A percentile compares a stretch with the other conserved stretches of the same genome.
Evolutionary conservation across 2,329 filamentous ascomycete genomes (phyloP).

Genomic region (Fusarium pseudograminearum): DNA sequence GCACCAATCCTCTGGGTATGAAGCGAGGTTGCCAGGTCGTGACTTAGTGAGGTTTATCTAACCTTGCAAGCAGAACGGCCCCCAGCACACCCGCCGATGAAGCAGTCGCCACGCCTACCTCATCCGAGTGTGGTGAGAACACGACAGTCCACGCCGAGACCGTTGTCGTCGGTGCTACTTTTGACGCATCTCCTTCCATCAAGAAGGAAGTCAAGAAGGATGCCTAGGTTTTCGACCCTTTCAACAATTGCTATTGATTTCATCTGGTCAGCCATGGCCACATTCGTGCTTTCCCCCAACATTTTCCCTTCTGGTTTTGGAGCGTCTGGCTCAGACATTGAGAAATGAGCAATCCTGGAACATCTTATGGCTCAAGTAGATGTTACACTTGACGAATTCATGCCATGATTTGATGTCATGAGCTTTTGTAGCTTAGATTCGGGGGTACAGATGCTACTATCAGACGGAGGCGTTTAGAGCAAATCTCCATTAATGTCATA

Average conservation of each 20-base stretch:
- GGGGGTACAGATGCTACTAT: constrained; percentile 44
- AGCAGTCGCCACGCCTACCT: constrained; percentile 54
- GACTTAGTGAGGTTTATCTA: constrained; percentile 48
- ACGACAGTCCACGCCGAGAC: constrained; percentile 67
- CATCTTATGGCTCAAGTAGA: constrained; percentile 55
- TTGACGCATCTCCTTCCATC: constrained; percentile 60
- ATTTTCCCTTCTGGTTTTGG: constrained; percentile 35
- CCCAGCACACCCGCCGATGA: constrained; percentile 57
- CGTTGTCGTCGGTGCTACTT: constrained; percentile 58
- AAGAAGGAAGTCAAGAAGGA: constrained; percentile 57
- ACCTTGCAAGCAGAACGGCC: constrained; percentile 53
- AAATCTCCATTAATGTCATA: constrained; percentile 45
- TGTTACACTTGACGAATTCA: constrained; percentile 51
- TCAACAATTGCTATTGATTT: not conserved
- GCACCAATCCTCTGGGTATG: constrained; percentile 54
- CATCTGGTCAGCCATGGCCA: not conserved
- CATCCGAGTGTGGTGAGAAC: constrained; percentile 66
- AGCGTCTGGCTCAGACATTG: constrained; percentile 36
- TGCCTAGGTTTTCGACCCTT: constrained; percentile 17
- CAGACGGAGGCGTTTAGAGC: constrained; percentile 39
- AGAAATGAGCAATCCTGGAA: constrained; percentile 50
- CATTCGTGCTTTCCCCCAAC: not conserved
- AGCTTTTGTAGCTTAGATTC: constrained; percentile 58
- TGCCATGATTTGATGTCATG: constrained; percentile 50
- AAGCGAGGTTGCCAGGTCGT: constrained; percentile 41